Evolutionary conservation across 768 basidiomycete species (phyloP).

Genomic region (Phaeotremella fagi): DNA sequence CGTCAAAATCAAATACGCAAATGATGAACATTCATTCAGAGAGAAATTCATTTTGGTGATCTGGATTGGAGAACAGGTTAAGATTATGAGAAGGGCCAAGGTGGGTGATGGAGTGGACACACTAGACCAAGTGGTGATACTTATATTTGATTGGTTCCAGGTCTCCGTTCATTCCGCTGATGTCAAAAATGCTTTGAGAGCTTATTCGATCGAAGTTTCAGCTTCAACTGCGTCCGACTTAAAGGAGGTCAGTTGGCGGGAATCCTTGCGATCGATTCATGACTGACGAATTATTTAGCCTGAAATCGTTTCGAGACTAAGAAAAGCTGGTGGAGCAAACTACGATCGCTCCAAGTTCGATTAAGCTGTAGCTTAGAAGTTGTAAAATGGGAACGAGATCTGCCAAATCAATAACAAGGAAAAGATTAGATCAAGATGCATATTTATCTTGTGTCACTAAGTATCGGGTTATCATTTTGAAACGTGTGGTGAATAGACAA

Average conservation of each 20-base stretch:
- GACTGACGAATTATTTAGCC: conserved; percentile 52
- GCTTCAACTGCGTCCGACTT: conserved; percentile 78
- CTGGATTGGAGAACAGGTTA: conserved; percentile 54
- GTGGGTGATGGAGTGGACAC: no score
- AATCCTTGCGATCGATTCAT: background rate
- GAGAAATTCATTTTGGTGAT: conserved; percentile 61
- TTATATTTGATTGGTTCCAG: conserved; percentile 51
- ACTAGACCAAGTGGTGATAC: background rate
- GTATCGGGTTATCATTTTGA: no score
- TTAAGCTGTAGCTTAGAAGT: conserved; percentile 10
- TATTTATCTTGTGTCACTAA: no score
- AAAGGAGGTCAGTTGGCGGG: conserved; percentile 51
- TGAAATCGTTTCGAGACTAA: conserved; percentile 71
- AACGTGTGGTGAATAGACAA: no score
- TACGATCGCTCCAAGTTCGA: conserved; percentile 47
- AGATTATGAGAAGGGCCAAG: conserved; percentile 89
- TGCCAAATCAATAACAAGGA: no score
- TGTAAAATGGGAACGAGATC: no score
- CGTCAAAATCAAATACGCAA: conserved; percentile 66
- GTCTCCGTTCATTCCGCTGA: conserved; percentile 87
- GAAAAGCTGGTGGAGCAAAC: conserved; percentile 62
- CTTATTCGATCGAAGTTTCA: conserved; percentile 80
- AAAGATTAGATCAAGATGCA: no score
- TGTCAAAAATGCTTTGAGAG: conserved; percentile 71
- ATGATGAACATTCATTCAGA: conserved; percentile 52